Base-by-base conservation (phyloP, 345 rosid genomes). In the Leavenworthia alabamica region DNA sequence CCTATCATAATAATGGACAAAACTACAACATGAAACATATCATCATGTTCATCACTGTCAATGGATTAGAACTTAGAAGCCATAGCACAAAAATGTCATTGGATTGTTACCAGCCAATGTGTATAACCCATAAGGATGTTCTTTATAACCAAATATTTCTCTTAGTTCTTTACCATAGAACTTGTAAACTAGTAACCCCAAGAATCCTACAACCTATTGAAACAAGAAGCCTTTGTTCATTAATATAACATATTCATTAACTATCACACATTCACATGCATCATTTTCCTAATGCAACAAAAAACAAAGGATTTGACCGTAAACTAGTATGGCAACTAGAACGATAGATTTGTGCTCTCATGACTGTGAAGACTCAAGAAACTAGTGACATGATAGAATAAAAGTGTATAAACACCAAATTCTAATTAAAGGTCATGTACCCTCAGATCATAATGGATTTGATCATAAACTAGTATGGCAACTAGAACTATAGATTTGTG, bases 101-200 rank as follows among this genome's bases (percentile, higher is more conserved):
- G 5, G 40, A 26, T 22, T 13, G 50, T 42, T 81, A 94, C 99
- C 99, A 57, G 95, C 95, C 85, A 94, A 84, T 8, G 94, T 84
- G 67, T 94, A 94, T 70, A 94, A 94, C 7, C 89, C 99, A 73
- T 88, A 89, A 16, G 99, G 99, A 75, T 94, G 99, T 60, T 94
- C 97, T 53, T 90, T 97, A 45, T 89, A 93, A 67, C 96, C 97
- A 67, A 93, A 93, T 90, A 89, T 93, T 73, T 93, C 99, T 47
- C 96, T 83, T 55, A 93, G 81, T 67, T 93, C 97, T 56, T 85
- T 93, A 6, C 97, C 99, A 15, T 90, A 94, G 45, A 94, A 86
- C 61, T 86, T 94, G 90, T 94, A 94, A 10, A 90, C 90, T 69
- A 94, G 80, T 73, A 90, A 79, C 47, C 96, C 99, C 85, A 94